These are phyloP conservation scores for Rhizophlyctis rosea DNA, from an alignment of 192 early-diverging fungal species.

Conservation along the genomic window DNA sequence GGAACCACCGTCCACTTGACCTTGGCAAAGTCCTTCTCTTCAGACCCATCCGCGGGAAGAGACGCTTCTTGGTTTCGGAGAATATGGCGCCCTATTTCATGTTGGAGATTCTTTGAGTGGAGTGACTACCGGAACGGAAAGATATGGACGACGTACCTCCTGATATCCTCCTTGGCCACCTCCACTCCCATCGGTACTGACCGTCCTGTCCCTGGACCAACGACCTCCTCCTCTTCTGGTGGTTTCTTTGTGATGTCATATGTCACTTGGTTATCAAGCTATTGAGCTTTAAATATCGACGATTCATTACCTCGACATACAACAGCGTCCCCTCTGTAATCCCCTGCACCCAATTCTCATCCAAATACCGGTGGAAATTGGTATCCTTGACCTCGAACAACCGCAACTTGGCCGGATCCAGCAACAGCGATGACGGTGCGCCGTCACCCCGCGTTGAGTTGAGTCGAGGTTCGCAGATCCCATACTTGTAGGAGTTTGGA, in stretches of 20 bases:
- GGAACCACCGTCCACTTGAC: slow-evolving; percentile 44
- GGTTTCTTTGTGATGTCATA: slow-evolving; percentile 8
- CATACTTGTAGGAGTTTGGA: slow-evolving; percentile 55
- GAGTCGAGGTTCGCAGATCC: slow-evolving; percentile 67
- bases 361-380: not conserved
- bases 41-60: slow-evolving; percentile 69
- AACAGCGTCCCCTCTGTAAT: not conserved
- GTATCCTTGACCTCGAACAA: not conserved
- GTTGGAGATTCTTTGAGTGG: slow-evolving; percentile 3
- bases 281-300: too few relatives aligned
- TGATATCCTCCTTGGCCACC: slow-evolving; percentile 66
- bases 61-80: slow-evolving; percentile 66
- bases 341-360: not conserved
- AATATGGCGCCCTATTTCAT: slow-evolving; percentile 61
- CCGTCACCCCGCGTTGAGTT: slow-evolving; percentile 59
- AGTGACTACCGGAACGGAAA: too few relatives aligned
- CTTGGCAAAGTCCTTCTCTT: slow-evolving; percentile 79
- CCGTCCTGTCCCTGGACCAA: slow-evolving; percentile 37
- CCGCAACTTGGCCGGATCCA: not conserved
- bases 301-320: not conserved
- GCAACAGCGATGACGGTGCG: too few relatives aligned
- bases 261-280: too few relatives aligned
- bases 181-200: slow-evolving; percentile 70
- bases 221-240: slow-evolving; percentile 1
- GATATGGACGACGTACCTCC: not conserved